Base-by-base conservation (phyloP, 1,284 basidiomycete genomes). In the Schizophyllum amplum region DNA sequence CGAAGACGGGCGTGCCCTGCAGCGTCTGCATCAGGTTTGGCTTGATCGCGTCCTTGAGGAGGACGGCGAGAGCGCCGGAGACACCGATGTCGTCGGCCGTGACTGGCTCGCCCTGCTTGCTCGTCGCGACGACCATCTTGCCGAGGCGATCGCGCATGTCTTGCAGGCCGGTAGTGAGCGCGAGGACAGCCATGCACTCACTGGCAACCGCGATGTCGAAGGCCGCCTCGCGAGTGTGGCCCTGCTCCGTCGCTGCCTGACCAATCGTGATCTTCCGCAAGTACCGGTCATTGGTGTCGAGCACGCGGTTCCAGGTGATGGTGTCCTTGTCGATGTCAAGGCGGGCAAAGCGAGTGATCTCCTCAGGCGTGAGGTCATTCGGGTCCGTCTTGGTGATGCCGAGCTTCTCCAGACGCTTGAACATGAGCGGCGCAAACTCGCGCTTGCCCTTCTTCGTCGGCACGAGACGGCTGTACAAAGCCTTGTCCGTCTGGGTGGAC, bases 21-120 rank as follows among this genome's bases (percentile, higher is more conserved):
- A 99, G 79, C 7, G 96, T 97, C 74, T 99, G 96, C 96, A 99
- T 99, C 63, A 99, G 74, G 69, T 98, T 99, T 21, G 96, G 96
- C 78, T 99, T 99, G 78, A 99, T 96, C 21, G 97, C 93, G 68
- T 99, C 96, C 79, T 98, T 98, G 89, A 99, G 92, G 60, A 99
- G 81, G 53, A 99, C 96, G 15, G 97, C 92, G 60, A 99, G 84
- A 57, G 96, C 96, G 61, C 96, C 96, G 62, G 94, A 91, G 65
- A 92, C 92, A 65, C 96, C 96, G 60, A 99, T 83, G 71, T 99
- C 96, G 70, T 99, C 97, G 21, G 95, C 95, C 24, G 96, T 99
- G 71, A 99, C 81, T 33, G 96, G 84, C 20, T 95, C 90, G 27
- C 96, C 97, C 24, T 78, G 79, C 73, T 92, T 95, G 76, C 87